phyloP scores from a whole-genome alignment of 768 basidiomycete species.

The Cantharellus anzutake region DNA sequence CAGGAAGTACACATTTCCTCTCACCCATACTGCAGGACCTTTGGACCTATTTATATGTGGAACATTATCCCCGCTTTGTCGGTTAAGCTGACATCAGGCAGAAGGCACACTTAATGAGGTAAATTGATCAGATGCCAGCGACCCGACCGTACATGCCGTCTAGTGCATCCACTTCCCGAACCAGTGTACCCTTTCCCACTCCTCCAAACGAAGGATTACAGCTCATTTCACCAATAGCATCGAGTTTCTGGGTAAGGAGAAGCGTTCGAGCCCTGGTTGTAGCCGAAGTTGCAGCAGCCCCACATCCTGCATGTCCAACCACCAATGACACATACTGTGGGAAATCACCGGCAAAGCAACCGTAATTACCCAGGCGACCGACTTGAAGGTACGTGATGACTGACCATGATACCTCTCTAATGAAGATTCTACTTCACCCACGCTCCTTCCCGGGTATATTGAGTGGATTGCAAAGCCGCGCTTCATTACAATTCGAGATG shows the following conservation, averaged over 20 bases:
- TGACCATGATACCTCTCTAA: too few species aligned
- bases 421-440: too few species aligned
- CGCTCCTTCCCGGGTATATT: too few species aligned
- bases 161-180: slow-evolving; percentile 80
- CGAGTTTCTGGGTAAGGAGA: slow-evolving; percentile 62
- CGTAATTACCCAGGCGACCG: too few species aligned
- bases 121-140: slow-evolving; percentile 31
- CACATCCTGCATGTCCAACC: slow-evolving; percentile 88
- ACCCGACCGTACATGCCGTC: slow-evolving; percentile 72
- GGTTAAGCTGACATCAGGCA: slow-evolving; percentile 12
- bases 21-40: slow-evolving; percentile 81
- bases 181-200: slow-evolving; percentile 79
- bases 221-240: slow-evolving; percentile 67
- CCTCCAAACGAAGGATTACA: slow-evolving; percentile 90
- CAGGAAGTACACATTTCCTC: not conserved
- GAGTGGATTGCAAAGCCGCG: too few species aligned
- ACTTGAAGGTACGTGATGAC: too few species aligned
- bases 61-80: slow-evolving; percentile 84
- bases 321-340: slow-evolving; percentile 63
- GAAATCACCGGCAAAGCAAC: not conserved
- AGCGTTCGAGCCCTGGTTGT: slow-evolving; percentile 65
- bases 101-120: not conserved
- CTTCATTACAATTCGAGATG: too few species aligned
- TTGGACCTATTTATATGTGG: slow-evolving; percentile 71
- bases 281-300: slow-evolving; percentile 76